Evolutionary conservation across 305 asterid species (phyloP).

Genomic region (Ajuga reptans): DNA sequence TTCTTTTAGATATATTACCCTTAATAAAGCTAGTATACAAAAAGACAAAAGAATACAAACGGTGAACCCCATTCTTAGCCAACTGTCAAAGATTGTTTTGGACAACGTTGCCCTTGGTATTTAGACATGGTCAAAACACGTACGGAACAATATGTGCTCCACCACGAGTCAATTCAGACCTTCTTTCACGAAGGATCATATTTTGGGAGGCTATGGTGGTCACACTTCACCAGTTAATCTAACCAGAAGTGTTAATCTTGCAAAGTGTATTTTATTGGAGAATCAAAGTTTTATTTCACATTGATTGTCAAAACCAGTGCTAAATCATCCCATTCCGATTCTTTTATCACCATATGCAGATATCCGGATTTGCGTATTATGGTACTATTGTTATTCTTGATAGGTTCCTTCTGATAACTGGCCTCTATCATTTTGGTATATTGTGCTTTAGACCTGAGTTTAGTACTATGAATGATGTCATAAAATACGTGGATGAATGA

Average conservation of each 20-base stretch:
- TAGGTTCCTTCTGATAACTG: background rate
- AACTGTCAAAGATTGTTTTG: no score
- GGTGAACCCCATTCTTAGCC: no score
- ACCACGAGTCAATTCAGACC: background rate
- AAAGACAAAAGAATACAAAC: no score
- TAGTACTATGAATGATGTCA: background rate
- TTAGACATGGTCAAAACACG: background rate
- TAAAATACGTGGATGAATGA: background rate
- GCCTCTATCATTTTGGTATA: background rate
- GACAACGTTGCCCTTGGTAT: background rate
- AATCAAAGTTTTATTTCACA: background rate
- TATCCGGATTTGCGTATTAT: no score
- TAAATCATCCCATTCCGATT: background rate
- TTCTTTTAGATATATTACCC: no score
- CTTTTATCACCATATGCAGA: background rate
- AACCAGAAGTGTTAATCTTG: background rate
- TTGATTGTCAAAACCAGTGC: background rate
- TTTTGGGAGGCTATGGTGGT: background rate
- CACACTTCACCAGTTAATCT: background rate
- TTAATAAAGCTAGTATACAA: no score
- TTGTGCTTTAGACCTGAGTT: background rate
- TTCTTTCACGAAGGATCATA: background rate
- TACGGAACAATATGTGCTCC: background rate
- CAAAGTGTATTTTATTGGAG: background rate
- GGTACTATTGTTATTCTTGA: background rate